Base-by-base conservation (phyloP, 352 stramenopile species). In the Phytophthora colocasiae region DNA sequence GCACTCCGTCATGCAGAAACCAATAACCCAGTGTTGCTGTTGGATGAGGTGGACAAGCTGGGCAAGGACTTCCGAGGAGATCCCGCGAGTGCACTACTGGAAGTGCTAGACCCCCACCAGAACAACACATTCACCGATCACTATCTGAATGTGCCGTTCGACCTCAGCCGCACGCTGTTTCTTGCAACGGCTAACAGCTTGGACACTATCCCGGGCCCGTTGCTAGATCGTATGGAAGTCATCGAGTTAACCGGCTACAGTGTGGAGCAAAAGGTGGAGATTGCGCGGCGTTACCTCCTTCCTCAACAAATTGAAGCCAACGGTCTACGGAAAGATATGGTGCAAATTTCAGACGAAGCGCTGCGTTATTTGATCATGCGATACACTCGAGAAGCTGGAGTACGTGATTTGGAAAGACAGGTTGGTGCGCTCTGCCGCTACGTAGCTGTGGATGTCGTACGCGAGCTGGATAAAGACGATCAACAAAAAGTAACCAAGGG, bases 21-120 rank as follows among this genome's bases (percentile, higher is more conserved):
- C 15, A 80, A 80, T 54, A 95, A 96, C 54, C 87, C 87, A 0
- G 85, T 96, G 34, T 53, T 96, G 6, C 59, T 96, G 31, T 64
- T 96, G 27, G 89, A 96, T 56, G 97, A 99, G 55, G 83, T 95
- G 24, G 86, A 95, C 71, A 95, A 95, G 63, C 69, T 95, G 43
- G 81, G 83, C 39, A 90, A 90, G 43, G 83, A 90, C 39, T 89
- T 90, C 45, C 81, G 83, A 39, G 81, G 82, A 1, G 80, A 92
- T 32, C 83, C 83, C 22, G 75, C 76, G 1, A 90, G 77, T 58
- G 89, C 89, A 32, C 71, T 96, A 32, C 68, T 96, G 17, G 89
- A 96, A 71, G 85, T 96, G n/a, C 74, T 96, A 26, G 89, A 96
- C 39, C 89, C 89, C 29, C 80, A 93, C 53, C 89, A 96, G 63